A percentile compares a stretch with the other conserved stretches of the same genome.
phyloP scores from a whole-genome alignment of 495 filamentous ascomycete genomes.

The Penicillium mononematosum region DNA sequence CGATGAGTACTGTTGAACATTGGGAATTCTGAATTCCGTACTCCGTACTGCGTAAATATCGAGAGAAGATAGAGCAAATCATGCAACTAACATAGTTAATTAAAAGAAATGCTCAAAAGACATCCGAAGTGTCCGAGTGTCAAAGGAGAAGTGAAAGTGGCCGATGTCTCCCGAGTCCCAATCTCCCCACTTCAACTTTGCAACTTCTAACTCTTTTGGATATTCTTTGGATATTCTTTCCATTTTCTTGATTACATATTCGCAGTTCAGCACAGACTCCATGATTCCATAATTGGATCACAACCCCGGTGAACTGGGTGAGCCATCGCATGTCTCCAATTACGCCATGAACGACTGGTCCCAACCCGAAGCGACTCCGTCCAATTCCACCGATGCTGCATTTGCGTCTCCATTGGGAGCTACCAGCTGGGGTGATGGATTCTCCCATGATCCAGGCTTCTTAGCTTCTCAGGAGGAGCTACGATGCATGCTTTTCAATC shows the following conservation, averaged over 20 bases:
- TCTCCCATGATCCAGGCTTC: slow-evolving; percentile 39
- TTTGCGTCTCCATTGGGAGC: slow-evolving; percentile 26
- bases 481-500: slow-evolving; percentile 36
- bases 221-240: neutral
- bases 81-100: neutral
- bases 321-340: neutral
- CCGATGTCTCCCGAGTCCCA: neutral
- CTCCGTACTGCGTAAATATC: neutral
- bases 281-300: neutral
- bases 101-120: neutral
- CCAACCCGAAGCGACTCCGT: neutral
- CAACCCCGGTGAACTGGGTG: neutral
- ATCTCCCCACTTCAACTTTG: neutral
- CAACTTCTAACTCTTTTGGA: neutral
- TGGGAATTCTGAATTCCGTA: neutral
- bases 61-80: neutral
- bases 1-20: neutral
- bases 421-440: slow-evolving; percentile 36
- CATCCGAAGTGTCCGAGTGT: neutral
- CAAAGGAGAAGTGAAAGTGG: neutral
- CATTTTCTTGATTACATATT: neutral
- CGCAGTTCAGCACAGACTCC: neutral
- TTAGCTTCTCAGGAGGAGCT: slow-evolving; percentile 42
- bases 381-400: slow-evolving; percentile 21
- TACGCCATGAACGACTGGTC: neutral